These are phyloP conservation scores for Penicillium sp. DNA, from an alignment of 2,329 filamentous ascomycete species.

Conservation along the genomic window DNA sequence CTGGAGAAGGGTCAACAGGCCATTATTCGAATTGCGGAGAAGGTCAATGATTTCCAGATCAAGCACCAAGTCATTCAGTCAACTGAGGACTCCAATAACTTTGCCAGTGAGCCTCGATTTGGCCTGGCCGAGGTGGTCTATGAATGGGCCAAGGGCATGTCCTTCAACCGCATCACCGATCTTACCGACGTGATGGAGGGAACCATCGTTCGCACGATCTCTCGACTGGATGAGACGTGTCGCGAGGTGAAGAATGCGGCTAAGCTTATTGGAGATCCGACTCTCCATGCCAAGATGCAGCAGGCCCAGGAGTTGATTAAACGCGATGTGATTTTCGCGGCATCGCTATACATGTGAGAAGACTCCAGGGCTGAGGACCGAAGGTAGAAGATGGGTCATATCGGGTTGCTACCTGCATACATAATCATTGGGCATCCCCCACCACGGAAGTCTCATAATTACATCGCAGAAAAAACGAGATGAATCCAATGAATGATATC, in stretches of 20 bases:
- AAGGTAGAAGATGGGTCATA: neutral
- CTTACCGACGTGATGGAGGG: slow-evolving; percentile 95
- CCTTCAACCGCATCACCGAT: slow-evolving; percentile 95
- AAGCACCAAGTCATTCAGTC: slow-evolving; percentile 88
- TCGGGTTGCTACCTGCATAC: neutral
- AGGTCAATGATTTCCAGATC: slow-evolving; percentile 86
- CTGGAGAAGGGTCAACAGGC: slow-evolving; percentile 79
- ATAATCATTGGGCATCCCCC: neutral
- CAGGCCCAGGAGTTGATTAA: slow-evolving; percentile 97
- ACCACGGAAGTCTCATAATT: neutral
- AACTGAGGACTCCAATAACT: slow-evolving; percentile 87
- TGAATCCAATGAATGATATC: neutral
- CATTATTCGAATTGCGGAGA: slow-evolving; percentile 87
- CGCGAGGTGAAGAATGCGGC: slow-evolving; percentile 97
- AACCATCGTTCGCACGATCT: slow-evolving; percentile 94
- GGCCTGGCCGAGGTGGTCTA: slow-evolving; percentile 97
- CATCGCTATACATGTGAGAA: slow-evolving; percentile 76
- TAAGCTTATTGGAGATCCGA: slow-evolving; percentile 89
- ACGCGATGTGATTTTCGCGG: slow-evolving; percentile 87
- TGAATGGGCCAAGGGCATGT: slow-evolving; percentile 97
- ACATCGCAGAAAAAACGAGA: neutral
- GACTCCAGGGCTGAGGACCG: neutral
- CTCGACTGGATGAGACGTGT: slow-evolving; percentile 90
- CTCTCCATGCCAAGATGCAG: slow-evolving; percentile 94
- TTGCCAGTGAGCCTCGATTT: slow-evolving; percentile 81